These are phyloP conservation scores for Withania somnifera DNA, from an alignment of 305 asterid species.

Conservation along the genomic window DNA sequence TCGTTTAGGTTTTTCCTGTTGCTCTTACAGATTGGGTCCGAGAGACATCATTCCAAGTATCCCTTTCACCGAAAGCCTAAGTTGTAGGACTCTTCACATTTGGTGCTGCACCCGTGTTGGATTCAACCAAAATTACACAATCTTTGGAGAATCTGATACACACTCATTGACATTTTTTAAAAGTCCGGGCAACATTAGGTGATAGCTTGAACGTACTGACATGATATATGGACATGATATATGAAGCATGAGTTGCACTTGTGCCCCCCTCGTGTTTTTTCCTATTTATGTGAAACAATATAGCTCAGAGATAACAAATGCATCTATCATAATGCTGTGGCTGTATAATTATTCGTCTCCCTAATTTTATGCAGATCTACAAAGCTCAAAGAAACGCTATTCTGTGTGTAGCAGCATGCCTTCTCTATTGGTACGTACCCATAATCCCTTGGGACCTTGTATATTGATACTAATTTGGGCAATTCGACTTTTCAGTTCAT, in stretches of 20 bases:
- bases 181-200: no score
- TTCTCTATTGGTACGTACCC: slow-evolving; percentile 61
- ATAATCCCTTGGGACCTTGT: not conserved
- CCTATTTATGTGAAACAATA: not conserved
- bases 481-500: not conserved
- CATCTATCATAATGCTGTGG: not conserved
- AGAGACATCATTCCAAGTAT: not conserved
- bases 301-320: not conserved
- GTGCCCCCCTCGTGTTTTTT: not conserved
- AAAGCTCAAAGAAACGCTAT: slow-evolving; percentile 88
- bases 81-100: no score
- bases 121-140: no score
- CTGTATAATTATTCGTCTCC: not conserved
- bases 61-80: not conserved
- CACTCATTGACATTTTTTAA: no score
- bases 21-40: not conserved
- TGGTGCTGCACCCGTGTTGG: no score
- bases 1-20: not conserved
- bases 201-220: not conserved
- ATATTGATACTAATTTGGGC: not conserved
- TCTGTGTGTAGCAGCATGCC: slow-evolving; percentile 57
- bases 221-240: not conserved
- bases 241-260: not conserved
- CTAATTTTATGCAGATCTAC: slow-evolving; percentile 41
- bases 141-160: no score